Conservation (phyloP, 805 yeast genomes). For the Yamadazyma takamatsuzukensis region DNA sequence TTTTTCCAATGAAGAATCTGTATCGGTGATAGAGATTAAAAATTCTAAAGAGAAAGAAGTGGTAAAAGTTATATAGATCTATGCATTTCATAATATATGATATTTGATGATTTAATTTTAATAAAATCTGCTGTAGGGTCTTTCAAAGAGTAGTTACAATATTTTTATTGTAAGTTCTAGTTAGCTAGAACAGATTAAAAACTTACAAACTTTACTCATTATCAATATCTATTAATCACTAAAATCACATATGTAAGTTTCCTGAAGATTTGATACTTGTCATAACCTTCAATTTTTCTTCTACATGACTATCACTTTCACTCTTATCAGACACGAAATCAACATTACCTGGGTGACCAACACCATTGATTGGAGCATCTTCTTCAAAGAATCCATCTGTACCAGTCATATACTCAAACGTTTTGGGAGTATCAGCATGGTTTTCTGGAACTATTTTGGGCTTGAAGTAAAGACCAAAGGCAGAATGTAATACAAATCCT, state of each 20-base stretch:
- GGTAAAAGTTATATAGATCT: too few relatives aligned
- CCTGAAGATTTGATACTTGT: constrained; percentile 13
- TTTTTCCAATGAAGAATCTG: too few relatives aligned
- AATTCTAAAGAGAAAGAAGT: too few relatives aligned
- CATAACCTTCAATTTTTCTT: constrained; percentile 12
- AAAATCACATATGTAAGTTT: constrained; percentile 10
- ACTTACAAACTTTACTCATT: too few relatives aligned
- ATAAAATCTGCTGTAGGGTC: too few relatives aligned
- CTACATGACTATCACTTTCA: constrained; percentile 6
- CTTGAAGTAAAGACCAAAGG: constrained; percentile 10
- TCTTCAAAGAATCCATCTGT: constrained; percentile 15
- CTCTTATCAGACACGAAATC: constrained; percentile 5
- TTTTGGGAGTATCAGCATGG: constrained; percentile 11
- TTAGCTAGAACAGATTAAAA: too few relatives aligned
- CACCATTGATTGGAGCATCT: constrained; percentile 11
- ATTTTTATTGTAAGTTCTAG: too few relatives aligned
- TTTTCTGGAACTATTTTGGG: constrained; percentile 11
- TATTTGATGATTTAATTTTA: too few relatives aligned
- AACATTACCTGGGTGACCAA: constrained; percentile 11
- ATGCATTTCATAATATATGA: too few relatives aligned
- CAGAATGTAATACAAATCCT: constrained; percentile 9
- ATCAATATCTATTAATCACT: too few relatives aligned
- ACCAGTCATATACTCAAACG: constrained; percentile 14
- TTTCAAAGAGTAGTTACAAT: too few relatives aligned
- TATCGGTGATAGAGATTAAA: too few relatives aligned